A percentile compares a stretch with the other conserved stretches of the same genome.
These are phyloP conservation scores for Alternaria sp. DNA, from an alignment of 2,329 filamentous ascomycete species.

Conservation along the genomic window DNA sequence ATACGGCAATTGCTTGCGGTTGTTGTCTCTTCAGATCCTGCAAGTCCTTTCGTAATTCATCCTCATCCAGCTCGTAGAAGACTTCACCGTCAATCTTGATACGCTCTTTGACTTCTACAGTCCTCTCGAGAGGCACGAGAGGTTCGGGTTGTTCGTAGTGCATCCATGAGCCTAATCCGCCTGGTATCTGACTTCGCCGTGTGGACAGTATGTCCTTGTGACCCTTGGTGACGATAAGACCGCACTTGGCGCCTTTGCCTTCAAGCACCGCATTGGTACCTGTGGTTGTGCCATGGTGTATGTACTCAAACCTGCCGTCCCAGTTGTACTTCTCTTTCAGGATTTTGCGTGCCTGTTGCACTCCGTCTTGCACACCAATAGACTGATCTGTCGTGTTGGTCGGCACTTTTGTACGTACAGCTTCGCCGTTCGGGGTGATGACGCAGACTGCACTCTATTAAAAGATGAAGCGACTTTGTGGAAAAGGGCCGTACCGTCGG, in stretches of 20 bases:
- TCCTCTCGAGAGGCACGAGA: constrained; percentile 57
- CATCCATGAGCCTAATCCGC: constrained; percentile 58
- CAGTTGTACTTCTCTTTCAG: constrained; percentile 50
- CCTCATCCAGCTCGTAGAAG: constrained; percentile 50
- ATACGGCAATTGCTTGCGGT: constrained; percentile 56
- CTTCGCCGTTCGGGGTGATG: constrained; percentile 53
- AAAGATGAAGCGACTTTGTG: background rate
- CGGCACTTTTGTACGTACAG: constrained; percentile 55
- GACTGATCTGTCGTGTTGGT: constrained; percentile 56
- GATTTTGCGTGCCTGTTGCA: constrained; percentile 50
- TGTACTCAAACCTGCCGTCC: constrained; percentile 56
- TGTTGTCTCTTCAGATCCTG: constrained; percentile 49
- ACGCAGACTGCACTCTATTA: constrained; percentile 45
- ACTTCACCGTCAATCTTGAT: constrained; percentile 53
- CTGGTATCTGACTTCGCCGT: constrained; percentile 59
- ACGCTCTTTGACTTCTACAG: constrained; percentile 54
- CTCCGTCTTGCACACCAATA: constrained; percentile 55
- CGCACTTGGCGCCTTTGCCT: constrained; percentile 57
- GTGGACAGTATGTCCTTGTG: constrained; percentile 58
- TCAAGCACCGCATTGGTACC: constrained; percentile 60
- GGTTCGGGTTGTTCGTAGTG: constrained; percentile 57
- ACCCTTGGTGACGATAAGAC: constrained; percentile 56
- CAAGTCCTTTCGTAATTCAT: constrained; percentile 48
- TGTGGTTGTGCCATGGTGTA: constrained; percentile 59
- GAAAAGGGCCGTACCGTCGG: constrained; percentile 42